Evolutionary conservation across 2,329 filamentous ascomycete genomes (phyloP).

Genomic region (Sporothrix sp.): DNA sequence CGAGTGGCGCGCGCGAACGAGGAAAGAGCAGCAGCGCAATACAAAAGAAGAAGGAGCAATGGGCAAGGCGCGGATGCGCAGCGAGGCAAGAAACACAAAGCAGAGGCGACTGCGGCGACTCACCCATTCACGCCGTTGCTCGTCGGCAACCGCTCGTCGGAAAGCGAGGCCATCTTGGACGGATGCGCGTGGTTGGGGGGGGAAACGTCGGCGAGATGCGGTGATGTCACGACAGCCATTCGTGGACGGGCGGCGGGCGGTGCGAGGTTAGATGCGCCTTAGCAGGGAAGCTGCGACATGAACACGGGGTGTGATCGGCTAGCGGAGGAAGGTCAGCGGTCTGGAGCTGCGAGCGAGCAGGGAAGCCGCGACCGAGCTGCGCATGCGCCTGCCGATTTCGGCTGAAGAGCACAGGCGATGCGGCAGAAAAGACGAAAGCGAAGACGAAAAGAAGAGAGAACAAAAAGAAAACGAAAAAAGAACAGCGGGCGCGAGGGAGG

Average conservation of each 20-base stretch:
- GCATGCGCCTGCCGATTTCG: no score
- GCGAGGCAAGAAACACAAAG: neutral
- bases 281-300: conserved; percentile 28
- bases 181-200: conserved; percentile 41
- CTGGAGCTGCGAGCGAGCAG: neutral
- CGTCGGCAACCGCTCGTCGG: conserved; percentile 26
- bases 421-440: no score
- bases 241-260: conserved; percentile 20
- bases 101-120: conserved; percentile 29
- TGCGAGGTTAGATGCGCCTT: conserved; percentile 15
- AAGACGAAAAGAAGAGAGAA: no score
- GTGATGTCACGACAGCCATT: conserved; percentile 46
- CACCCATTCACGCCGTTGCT: conserved; percentile 43
- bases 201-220: conserved; percentile 30
- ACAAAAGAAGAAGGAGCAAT: neutral
- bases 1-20: no score
- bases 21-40: neutral
- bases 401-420: no score
- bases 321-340: conserved; percentile 1
- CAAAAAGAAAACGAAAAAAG: neutral
- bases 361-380: no score
- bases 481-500: neutral
- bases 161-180: conserved; percentile 40
- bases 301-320: conserved; percentile 21
- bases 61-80: neutral